phyloP scores from a whole-genome alignment of 768 basidiomycete genomes.

The Amanita phalloides region DNA sequence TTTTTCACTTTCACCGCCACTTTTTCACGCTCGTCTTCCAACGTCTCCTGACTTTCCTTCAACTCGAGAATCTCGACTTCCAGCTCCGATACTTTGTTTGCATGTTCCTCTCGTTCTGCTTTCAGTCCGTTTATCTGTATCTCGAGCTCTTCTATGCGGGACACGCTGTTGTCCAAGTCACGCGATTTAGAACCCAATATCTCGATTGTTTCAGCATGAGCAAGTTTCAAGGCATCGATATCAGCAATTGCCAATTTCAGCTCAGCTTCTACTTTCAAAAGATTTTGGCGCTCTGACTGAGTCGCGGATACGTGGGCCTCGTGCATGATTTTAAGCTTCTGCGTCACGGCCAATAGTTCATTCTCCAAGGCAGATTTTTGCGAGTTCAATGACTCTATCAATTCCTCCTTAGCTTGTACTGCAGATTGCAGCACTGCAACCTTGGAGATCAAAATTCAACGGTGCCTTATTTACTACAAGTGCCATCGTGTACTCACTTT shows the following conservation, averaged over 20 bases:
- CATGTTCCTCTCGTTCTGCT: conserved; percentile 59
- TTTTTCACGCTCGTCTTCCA: conserved; percentile 47
- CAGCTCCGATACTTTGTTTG: conserved; percentile 64
- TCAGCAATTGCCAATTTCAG: conserved; percentile 46
- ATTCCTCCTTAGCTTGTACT: conserved; percentile 28
- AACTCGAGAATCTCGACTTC: conserved; percentile 75
- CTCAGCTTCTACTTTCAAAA: conserved; percentile 53
- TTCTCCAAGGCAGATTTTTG: conserved; percentile 41
- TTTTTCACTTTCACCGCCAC: conserved; percentile 33
- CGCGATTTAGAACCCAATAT: conserved; percentile 28
- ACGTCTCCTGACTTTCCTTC: conserved; percentile 56
- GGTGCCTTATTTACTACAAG: background rate
- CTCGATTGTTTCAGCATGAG: conserved; percentile 37
- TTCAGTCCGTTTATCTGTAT: conserved; percentile 38
- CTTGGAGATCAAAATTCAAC: conserved; percentile 21
- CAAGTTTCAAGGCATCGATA: conserved; percentile 34
- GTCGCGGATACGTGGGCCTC: conserved; percentile 36
- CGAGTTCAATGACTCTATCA: conserved; percentile 35
- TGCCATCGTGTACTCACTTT: conserved; percentile 30
- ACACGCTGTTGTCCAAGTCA: background rate
- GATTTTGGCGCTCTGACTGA: conserved; percentile 51
- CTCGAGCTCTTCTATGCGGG: conserved; percentile 31
- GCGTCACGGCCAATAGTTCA: conserved; percentile 38
- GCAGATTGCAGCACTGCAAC: conserved; percentile 37
- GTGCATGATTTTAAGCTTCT: conserved; percentile 36